Percentiles rank a stretch among this genome's conserved stretches.
Evolutionary conservation across 768 basidiomycete species (phyloP).

Genomic region (Hortiboletus campestris): DNA sequence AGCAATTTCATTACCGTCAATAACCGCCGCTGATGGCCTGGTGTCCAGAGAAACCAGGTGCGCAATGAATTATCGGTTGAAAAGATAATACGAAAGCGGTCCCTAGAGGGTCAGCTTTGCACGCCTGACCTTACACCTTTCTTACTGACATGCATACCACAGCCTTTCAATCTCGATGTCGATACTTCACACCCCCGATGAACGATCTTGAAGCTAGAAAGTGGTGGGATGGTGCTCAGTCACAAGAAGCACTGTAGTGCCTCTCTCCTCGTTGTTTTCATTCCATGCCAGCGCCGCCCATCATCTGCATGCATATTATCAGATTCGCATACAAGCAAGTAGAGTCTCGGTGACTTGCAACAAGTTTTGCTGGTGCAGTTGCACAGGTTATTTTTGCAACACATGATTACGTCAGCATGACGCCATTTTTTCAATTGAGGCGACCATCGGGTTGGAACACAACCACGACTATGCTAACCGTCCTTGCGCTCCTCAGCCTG

Average conservation of each 20-base stretch:
- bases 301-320: constrained; percentile 12
- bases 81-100: constrained; percentile 64
- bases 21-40: constrained; percentile 28
- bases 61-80: constrained; percentile 75
- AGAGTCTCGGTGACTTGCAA: constrained; percentile 3
- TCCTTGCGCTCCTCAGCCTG: constrained; percentile 18
- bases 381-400: not conserved
- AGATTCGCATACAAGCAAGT: constrained; percentile 8
- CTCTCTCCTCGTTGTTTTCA: constrained; percentile 32
- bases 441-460: not conserved
- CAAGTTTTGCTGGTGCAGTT: not conserved
- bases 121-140: constrained; percentile 18
- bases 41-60: constrained; percentile 62
- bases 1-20: constrained; percentile 29
- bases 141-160: constrained; percentile 20
- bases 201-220: constrained; percentile 55
- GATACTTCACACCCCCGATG: constrained; percentile 69
- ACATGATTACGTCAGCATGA: constrained; percentile 28
- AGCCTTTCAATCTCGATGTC: constrained; percentile 81
- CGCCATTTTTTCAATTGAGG: constrained; percentile 15
- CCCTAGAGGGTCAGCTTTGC: constrained; percentile 58
- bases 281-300: constrained; percentile 15
- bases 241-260: constrained; percentile 34
- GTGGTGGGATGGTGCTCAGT: constrained; percentile 50
- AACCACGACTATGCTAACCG: constrained; percentile 23